Percentiles rank a stretch among this genome's conserved stretches.
These are phyloP conservation scores for Marchantia polymorpha DNA, from an alignment of 225 moss, liverwort and hornwort species.

Conservation along the genomic window DNA sequence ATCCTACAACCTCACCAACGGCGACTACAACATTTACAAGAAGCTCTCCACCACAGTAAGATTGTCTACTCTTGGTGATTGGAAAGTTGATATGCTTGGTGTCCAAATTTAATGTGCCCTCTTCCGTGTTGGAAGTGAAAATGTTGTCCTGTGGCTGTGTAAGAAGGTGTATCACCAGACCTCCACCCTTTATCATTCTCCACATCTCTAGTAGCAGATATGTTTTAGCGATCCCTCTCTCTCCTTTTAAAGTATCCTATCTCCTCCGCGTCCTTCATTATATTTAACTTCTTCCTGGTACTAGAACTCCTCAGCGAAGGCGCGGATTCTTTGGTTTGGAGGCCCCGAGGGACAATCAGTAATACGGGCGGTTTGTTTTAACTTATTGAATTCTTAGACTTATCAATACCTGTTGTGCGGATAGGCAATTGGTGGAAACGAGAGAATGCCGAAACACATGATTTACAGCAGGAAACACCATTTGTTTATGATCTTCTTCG, in stretches of 20 bases:
- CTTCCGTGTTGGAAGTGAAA: neutral
- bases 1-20: conserved; percentile 92
- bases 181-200: no score
- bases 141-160: neutral
- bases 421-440: conserved; percentile 84
- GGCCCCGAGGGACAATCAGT: no score
- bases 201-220: no score
- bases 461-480: conserved; percentile 78
- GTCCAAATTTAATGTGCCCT: neutral
- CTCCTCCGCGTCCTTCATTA: no score
- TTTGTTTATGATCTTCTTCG: conserved; percentile 92
- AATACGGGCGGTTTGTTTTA: no score
- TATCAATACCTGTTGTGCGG: neutral
- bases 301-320: no score
- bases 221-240: no score
- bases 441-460: conserved; percentile 89
- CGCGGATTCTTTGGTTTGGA: no score
- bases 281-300: no score
- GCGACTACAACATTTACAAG: conserved; percentile 97
- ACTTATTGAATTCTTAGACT: no score
- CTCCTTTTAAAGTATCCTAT: no score
- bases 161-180: neutral
- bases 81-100: neutral
- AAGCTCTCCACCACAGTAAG: conserved; percentile 88
- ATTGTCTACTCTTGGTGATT: neutral